These are phyloP conservation scores for Fraxinus americana DNA, from an alignment of 257 asterid species.

Conservation along the genomic window DNA sequence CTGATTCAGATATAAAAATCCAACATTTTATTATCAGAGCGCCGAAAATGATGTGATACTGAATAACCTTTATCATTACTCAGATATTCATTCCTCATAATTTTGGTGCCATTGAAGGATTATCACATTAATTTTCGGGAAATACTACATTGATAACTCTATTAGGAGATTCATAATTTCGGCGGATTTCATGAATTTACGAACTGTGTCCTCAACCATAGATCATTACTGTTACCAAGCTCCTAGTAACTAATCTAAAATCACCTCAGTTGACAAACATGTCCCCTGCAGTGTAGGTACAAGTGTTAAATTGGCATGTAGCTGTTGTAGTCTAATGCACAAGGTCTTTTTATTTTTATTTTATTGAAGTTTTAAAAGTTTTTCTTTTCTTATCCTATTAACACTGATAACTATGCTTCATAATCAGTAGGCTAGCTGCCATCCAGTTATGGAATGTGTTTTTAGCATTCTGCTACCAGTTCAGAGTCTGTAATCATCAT, in stretches of 20 bases:
- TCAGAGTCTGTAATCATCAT: background rate
- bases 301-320: background rate
- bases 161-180: background rate
- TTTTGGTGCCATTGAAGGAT: background rate
- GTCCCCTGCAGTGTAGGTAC: background rate
- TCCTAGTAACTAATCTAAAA: no score
- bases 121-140: background rate
- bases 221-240: no score
- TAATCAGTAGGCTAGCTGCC: constrained; percentile 3
- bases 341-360: background rate
- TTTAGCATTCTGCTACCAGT: background rate
- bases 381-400: background rate
- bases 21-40: background rate
- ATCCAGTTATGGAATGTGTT: background rate
- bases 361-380: background rate
- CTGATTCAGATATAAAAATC: background rate
- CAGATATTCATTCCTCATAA: background rate
- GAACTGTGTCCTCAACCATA: background rate
- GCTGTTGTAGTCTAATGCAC: background rate
- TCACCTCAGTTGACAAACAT: no score
- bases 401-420: background rate
- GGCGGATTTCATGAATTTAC: background rate
- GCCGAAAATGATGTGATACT: background rate
- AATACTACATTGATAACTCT: background rate
- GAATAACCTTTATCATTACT: background rate